phyloP scores from a whole-genome alignment of 192 early-diverging fungal genomes.

The Backusella mclennaniae region DNA sequence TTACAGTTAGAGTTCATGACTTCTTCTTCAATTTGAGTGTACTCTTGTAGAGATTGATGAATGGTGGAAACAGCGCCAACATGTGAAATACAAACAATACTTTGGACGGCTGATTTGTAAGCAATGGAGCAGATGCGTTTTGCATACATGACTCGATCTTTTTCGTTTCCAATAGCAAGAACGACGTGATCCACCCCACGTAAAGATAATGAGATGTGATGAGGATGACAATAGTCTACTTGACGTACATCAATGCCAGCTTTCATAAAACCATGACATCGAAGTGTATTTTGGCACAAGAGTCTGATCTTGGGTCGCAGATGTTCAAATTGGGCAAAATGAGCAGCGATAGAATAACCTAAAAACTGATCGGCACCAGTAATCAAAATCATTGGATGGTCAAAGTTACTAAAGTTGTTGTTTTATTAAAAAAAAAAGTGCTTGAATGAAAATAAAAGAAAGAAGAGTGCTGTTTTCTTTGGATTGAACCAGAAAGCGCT shows the following conservation, averaged over 20 bases:
- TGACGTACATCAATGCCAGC: conserved; percentile 22
- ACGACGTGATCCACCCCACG: conserved; percentile 25
- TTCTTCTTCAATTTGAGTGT: conserved; percentile 29
- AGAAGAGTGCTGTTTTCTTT: neutral
- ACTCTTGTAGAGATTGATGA: conserved; percentile 19
- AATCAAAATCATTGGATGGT: conserved; percentile 28
- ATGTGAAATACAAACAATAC: conserved; percentile 33
- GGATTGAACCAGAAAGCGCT: neutral
- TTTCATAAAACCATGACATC: conserved; percentile 19
- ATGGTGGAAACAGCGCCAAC: conserved; percentile 23
- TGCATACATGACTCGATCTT: conserved; percentile 18
- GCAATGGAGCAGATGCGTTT: conserved; percentile 23
- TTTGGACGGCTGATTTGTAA: conserved; percentile 19
- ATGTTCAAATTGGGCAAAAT: conserved; percentile 15
- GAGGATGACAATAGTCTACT: conserved; percentile 25
- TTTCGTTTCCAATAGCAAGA: conserved; percentile 28
- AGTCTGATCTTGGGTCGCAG: conserved; percentile 20
- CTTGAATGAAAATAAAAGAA: neutral
- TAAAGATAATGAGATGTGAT: conserved; percentile 22
- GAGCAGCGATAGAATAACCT: conserved; percentile 25
- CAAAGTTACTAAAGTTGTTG: neutral
- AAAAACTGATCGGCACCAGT: conserved; percentile 31
- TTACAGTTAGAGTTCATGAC: conserved; percentile 16
- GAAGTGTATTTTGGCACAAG: conserved; percentile 16
- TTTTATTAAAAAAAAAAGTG: neutral